A percentile compares a stretch with the other conserved stretches of the same genome.
Conservation (phyloP, 768 basidiomycete species). For the Suillus hirtellus region DNA sequence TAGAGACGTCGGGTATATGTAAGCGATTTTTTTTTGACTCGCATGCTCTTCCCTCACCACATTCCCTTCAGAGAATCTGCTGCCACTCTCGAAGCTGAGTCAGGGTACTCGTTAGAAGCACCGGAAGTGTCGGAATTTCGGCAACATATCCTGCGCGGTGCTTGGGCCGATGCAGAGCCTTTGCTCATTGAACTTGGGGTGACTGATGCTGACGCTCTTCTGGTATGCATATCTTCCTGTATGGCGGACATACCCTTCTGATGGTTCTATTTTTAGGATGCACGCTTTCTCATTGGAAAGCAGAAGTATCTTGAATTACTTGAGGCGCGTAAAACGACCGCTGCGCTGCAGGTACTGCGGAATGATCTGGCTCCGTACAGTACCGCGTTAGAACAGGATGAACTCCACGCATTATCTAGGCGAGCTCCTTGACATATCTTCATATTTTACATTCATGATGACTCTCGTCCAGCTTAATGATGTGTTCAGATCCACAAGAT, state of each 20-base stretch:
- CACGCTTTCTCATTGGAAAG: slow-evolving; percentile 83
- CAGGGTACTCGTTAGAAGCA: slow-evolving; percentile 84
- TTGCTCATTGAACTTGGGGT: slow-evolving; percentile 71
- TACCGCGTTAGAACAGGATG: slow-evolving; percentile 76
- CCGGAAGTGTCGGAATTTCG: slow-evolving; percentile 78
- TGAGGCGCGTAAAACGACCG: slow-evolving; percentile 76
- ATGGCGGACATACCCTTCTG: slow-evolving; percentile 15
- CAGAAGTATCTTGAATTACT: slow-evolving; percentile 96
- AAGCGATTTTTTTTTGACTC: slow-evolving; percentile 28
- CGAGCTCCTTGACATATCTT: slow-evolving; percentile 34
- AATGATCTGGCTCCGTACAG: slow-evolving; percentile 85
- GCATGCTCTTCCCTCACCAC: slow-evolving; percentile 16
- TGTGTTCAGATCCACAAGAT: slow-evolving; percentile 88
- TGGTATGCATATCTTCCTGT: slow-evolving; percentile 47
- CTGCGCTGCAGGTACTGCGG: slow-evolving; percentile 83
- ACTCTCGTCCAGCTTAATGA: slow-evolving; percentile 65
- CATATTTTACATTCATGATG: slow-evolving; percentile 20
- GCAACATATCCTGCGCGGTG: slow-evolving; percentile 73
- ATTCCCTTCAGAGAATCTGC: slow-evolving; percentile 72
- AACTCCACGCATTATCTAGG: slow-evolving; percentile 88
- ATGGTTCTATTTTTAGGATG: slow-evolving; percentile 52
- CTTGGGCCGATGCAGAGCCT: slow-evolving; percentile 78
- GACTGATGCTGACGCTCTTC: slow-evolving; percentile 62
- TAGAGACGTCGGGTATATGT: slow-evolving; percentile 83
- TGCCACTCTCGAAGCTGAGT: slow-evolving; percentile 86